These are phyloP conservation scores for Sporothrix variecibatus DNA, from an alignment of 2,329 filamentous ascomycete species.

Conservation along the genomic window DNA sequence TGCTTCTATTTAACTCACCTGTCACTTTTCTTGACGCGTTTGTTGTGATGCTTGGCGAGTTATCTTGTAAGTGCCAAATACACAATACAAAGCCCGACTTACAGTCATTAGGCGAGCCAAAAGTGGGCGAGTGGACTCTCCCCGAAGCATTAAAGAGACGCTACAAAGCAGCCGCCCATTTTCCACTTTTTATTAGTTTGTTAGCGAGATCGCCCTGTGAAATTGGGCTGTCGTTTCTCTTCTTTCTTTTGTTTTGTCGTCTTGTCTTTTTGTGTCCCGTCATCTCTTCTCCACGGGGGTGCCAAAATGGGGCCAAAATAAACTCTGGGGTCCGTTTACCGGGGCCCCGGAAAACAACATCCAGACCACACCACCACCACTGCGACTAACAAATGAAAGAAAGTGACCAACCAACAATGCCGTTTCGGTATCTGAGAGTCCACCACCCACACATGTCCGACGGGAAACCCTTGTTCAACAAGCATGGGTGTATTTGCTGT, in stretches of 20 bases:
- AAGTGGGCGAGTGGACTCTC: not conserved
- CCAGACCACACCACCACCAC: slow-evolving; percentile 1
- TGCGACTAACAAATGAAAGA: not conserved
- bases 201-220: not conserved
- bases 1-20: too few species aligned
- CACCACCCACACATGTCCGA: not conserved
- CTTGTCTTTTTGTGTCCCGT: not conserved
- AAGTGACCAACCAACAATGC: not conserved
- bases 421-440: not conserved
- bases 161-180: slow-evolving; percentile 1
- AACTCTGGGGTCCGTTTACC: not conserved
- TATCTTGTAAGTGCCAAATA: not conserved
- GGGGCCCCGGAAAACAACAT: slow-evolving; percentile 18
- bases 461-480: not conserved
- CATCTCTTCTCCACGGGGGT: not conserved
- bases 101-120: not conserved
- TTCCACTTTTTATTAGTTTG: not conserved
- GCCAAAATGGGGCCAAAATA: not conserved
- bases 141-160: not conserved
- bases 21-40: not conserved
- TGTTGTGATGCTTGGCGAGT: not conserved
- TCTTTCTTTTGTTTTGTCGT: not conserved
- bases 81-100: not conserved
- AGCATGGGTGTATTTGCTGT: not conserved
- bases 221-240: not conserved